These are phyloP conservation scores for Erysimum pusillum DNA, from an alignment of 441 rosid species.

Conservation along the genomic window DNA sequence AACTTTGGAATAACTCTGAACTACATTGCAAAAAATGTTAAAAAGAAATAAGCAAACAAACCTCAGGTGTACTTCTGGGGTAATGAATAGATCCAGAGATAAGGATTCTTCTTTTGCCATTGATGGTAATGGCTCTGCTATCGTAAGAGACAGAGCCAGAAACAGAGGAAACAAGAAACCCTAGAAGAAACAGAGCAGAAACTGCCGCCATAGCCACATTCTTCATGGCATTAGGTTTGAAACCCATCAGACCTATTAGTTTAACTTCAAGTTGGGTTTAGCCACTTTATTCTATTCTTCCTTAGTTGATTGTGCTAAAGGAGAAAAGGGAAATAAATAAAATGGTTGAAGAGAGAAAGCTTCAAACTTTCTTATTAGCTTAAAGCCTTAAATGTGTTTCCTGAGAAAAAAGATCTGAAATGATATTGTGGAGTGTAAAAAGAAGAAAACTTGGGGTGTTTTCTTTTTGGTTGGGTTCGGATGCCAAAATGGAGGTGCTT, in stretches of 20 bases:
- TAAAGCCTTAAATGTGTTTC: slow-evolving; percentile 1
- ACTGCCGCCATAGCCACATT: slow-evolving; percentile 50
- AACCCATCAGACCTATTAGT: slow-evolving; percentile 48
- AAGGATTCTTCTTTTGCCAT: slow-evolving; percentile 93
- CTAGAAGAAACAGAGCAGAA: slow-evolving; percentile 48
- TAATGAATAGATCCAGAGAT: slow-evolving; percentile 98
- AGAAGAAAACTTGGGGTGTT: slow-evolving; percentile 23
- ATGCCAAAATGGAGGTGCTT: slow-evolving; percentile 47
- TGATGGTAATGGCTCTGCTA: slow-evolving; percentile 77
- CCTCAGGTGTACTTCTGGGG: slow-evolving; percentile 99
- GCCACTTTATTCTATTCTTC: slow-evolving; percentile 62
- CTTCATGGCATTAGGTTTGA: slow-evolving; percentile 56
- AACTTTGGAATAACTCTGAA: slow-evolving; percentile 24
- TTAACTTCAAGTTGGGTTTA: slow-evolving; percentile 18
- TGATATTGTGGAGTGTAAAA: slow-evolving; percentile 28
- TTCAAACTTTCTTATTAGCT: slow-evolving; percentile 46
- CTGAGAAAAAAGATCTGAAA: slow-evolving; percentile 28
- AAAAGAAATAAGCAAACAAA: slow-evolving; percentile 42
- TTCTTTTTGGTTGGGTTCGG: slow-evolving; percentile 1
- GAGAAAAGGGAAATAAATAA: slow-evolving; percentile 20
- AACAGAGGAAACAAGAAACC: slow-evolving; percentile 58
- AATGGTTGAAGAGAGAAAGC: slow-evolving; percentile 33
- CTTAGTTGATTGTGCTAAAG: slow-evolving; percentile 41
- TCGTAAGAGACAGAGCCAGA: slow-evolving; percentile 87
- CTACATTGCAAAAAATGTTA: slow-evolving; percentile 48